phyloP scores from a whole-genome alignment of 208 protist species.

The Trypanosoma brucei region DNA sequence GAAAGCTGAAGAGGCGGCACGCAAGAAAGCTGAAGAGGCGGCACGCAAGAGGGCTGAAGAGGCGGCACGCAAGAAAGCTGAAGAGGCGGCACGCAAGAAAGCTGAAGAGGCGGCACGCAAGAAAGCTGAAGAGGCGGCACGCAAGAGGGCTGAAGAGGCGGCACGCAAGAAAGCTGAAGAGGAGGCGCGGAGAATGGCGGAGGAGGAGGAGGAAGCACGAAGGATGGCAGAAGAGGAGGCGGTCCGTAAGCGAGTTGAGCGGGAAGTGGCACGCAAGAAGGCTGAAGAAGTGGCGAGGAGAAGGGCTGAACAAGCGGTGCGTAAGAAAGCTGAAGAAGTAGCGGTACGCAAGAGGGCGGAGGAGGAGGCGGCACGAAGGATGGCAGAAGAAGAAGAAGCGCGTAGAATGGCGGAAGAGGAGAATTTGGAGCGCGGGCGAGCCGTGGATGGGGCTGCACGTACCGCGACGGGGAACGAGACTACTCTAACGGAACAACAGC shows the following conservation, averaged over 20 bases:
- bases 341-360: constrained; percentile 10
- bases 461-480: not conserved
- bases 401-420: constrained; percentile 14
- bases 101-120: constrained; percentile 14
- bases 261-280: constrained; percentile 12
- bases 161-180: constrained; percentile 12
- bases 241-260: constrained; percentile 3
- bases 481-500: not conserved
- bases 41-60: constrained; percentile 11
- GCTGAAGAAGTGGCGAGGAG: constrained; percentile 13
- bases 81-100: constrained; percentile 3
- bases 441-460: not conserved
- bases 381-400: constrained; percentile 4
- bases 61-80: constrained; percentile 5
- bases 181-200: constrained; percentile 9
- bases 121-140: constrained; percentile 6
- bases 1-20: constrained; percentile 15
- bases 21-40: constrained; percentile 6
- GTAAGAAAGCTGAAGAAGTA: constrained; percentile 3
- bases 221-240: constrained; percentile 13
- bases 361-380: constrained; percentile 11
- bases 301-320: constrained; percentile 13
- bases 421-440: not conserved
- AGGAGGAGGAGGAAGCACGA: constrained; percentile 15
- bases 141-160: constrained; percentile 13